A percentile compares a stretch with the other conserved stretches of the same genome.
These are phyloP conservation scores for Suillus paluster DNA, from an alignment of 768 basidiomycete species.

Conservation along the genomic window DNA sequence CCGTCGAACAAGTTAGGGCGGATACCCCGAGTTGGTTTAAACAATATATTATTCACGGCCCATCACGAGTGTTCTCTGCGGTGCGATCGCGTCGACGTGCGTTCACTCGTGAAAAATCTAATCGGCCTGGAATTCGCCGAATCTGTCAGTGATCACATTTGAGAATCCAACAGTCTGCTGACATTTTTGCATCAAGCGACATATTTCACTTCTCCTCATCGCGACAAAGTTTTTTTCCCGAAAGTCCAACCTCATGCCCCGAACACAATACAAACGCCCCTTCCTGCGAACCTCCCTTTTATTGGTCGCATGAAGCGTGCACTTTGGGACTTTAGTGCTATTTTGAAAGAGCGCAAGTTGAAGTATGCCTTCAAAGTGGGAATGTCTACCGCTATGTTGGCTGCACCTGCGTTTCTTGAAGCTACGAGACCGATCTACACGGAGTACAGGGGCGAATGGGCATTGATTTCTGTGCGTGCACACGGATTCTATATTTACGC, in stretches of 20 bases:
- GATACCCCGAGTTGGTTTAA: constrained; percentile 44
- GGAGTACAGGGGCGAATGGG: constrained; percentile 92
- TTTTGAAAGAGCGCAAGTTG: constrained; percentile 72
- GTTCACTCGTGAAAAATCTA: constrained; percentile 17
- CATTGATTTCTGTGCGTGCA: constrained; percentile 79
- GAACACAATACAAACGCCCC: constrained; percentile 83
- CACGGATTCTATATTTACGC: constrained; percentile 9
- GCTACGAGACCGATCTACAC: constrained; percentile 77
- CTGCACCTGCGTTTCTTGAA: constrained; percentile 88
- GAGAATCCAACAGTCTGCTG: not conserved
- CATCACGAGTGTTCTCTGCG: constrained; percentile 25
- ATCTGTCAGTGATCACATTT: constrained; percentile 45
- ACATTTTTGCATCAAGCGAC: constrained; percentile 42
- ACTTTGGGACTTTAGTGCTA: constrained; percentile 71
- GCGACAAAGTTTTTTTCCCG: constrained; percentile 71
- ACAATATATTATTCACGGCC: constrained; percentile 35
- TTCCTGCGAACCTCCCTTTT: constrained; percentile 58
- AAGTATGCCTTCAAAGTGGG: constrained; percentile 91
- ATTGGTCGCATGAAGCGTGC: constrained; percentile 67
- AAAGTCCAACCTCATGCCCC: constrained; percentile 83
- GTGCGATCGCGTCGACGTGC: constrained; percentile 22
- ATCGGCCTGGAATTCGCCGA: constrained; percentile 32
- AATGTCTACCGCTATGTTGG: constrained; percentile 79
- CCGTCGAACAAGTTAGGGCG: constrained; percentile 57
- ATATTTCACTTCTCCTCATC: constrained; percentile 58